A percentile compares a stretch with the other conserved stretches of the same genome.
Evolutionary conservation across 495 filamentous ascomycete species (phyloP).

Genomic region (Xanthoparmelia taractica): DNA sequence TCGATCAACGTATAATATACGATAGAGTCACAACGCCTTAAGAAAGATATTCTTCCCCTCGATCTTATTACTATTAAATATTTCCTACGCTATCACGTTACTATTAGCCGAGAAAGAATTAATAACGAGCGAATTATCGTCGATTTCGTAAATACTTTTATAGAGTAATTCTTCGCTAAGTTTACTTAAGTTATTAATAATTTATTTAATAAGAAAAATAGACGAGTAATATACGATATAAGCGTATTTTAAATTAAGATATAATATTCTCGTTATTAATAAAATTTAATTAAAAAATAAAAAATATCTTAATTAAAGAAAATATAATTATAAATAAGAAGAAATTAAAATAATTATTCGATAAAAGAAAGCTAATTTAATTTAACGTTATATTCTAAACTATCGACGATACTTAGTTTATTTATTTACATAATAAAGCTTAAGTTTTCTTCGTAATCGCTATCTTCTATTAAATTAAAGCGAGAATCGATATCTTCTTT

Average conservation of each 20-base stretch:
- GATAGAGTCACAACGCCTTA: slow-evolving; percentile 5
- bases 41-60: slow-evolving; percentile 15
- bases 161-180: slow-evolving; percentile 20
- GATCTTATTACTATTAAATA: slow-evolving; percentile 20
- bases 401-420: too few species aligned
- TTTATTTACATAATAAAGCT: slow-evolving; percentile 18
- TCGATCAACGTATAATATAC: too few species aligned
- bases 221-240: too few species aligned
- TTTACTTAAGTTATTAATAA: slow-evolving; percentile 14
- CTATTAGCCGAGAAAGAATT: slow-evolving; percentile 16
- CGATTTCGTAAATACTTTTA: slow-evolving; percentile 21
- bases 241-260: too few species aligned
- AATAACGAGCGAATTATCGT: slow-evolving; percentile 10
- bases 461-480: slow-evolving; percentile 5
- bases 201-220: too few species aligned
- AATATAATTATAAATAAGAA: not conserved
- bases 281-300: too few species aligned
- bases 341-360: too few species aligned
- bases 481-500: too few species aligned
- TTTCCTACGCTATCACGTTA: too few species aligned
- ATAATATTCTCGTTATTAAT: too few species aligned
- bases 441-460: slow-evolving; percentile 11
- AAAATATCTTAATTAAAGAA: slow-evolving; percentile 13
- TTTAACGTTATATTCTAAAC: slow-evolving; percentile 49
- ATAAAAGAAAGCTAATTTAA: too few species aligned